Base-by-base conservation (phyloP, 345 rosid genomes). In the Camelina sativa region DNA sequence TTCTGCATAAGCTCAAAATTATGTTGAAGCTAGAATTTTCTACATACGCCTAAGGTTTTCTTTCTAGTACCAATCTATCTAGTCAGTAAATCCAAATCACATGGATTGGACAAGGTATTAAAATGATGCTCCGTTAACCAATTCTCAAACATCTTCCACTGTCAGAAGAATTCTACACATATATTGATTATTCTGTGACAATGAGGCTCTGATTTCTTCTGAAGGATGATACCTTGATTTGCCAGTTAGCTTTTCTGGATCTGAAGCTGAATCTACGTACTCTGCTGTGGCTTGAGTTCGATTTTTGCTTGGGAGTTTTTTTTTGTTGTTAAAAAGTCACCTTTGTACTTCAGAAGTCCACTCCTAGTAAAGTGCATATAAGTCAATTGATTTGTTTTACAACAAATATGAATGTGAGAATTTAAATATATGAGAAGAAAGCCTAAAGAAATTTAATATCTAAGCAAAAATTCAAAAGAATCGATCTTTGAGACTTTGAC, bases 131-230 rank as follows among this genome's bases (percentile, higher is more conserved):
- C n/a, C n/a, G n/a, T n/a, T n/a, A n/a, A n/a, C n/a, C n/a, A n/a
- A n/a, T n/a, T n/a, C n/a, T n/a, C n/a, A n/a, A n/a, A n/a, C n/a
- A n/a, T n/a, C n/a, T n/a, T n/a, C n/a, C n/a, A n/a, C n/a, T n/a
- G n/a, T n/a, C n/a, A n/a, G n/a, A n/a, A n/a, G n/a, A n/a, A n/a
- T n/a, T n/a, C n/a, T n/a, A n/a, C n/a, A n/a, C n/a, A n/a, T n/a
- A n/a, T n/a, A n/a, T n/a, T n/a, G n/a, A n/a, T n/a, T n/a, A 51
- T 58, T 83, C 47, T 74, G 76, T 16, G 87, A 82, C 3, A 69
- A 71, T 17, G 86, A 76, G 57, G 82, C 88, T 10, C 82, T 84
- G 47, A 95, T 81, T 19, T 90, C 97, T 87, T 95, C 99, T 65
- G 82, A 90, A 1, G 97, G 97, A 81, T 95, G 97, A 75, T 90